Percentiles rank a stretch among this genome's conserved stretches.
phyloP scores from a whole-genome alignment of 140 eudicot species.

The Stevia rebaudiana region DNA sequence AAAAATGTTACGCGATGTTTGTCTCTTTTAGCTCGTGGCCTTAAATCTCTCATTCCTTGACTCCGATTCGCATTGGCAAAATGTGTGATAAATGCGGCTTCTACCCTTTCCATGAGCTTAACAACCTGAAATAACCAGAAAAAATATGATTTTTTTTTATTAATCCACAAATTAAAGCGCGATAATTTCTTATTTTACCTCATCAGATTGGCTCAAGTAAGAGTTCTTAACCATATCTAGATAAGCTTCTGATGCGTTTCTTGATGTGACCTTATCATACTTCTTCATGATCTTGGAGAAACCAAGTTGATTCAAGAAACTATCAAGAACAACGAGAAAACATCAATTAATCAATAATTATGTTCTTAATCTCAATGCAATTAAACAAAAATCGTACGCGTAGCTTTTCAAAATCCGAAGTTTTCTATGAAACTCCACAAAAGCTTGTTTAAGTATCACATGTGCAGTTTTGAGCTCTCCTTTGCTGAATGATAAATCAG shows the following conservation, averaged over 20 bases:
- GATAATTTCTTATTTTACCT: conserved; percentile 29
- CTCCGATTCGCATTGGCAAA: conserved; percentile 49
- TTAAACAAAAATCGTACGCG: conserved; percentile 32
- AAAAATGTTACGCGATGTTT: conserved; percentile 36
- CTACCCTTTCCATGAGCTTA: conserved; percentile 47
- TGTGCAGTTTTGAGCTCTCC: conserved; percentile 37
- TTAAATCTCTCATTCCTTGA: conserved; percentile 38
- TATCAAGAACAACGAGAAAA: conserved; percentile 1
- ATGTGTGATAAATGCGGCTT: conserved; percentile 37
- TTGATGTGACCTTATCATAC: conserved; percentile 52
- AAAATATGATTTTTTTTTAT: background rate
- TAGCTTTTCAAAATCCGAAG: conserved; percentile 56
- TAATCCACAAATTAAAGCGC: conserved; percentile 6
- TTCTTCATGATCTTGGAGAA: conserved; percentile 23
- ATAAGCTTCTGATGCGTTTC: conserved; percentile 52
- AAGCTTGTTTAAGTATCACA: conserved; percentile 43
- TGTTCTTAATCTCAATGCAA: background rate
- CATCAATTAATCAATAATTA: background rate
- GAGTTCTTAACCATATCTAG: conserved; percentile 58
- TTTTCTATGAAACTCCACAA: conserved; percentile 48
- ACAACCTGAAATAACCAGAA: conserved; percentile 25
- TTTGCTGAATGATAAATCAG: conserved; percentile 39
- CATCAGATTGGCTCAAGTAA: conserved; percentile 49
- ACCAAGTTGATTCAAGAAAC: conserved; percentile 20
- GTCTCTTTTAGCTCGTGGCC: conserved; percentile 37